phyloP scores from a whole-genome alignment of 2,329 filamentous ascomycete species.

The Fusarium burgessii region DNA sequence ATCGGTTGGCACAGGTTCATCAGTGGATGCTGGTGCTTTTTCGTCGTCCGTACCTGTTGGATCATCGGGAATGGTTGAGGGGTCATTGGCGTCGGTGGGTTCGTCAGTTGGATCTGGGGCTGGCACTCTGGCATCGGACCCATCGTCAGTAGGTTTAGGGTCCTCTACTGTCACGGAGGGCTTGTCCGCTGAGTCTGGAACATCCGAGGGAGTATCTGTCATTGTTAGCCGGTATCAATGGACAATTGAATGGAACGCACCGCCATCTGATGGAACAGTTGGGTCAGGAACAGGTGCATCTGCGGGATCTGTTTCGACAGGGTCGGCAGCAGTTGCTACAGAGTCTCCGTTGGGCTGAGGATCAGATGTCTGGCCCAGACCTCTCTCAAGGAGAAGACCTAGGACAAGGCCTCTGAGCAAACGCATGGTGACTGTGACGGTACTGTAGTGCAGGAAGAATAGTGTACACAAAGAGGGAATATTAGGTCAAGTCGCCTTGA shows the following conservation, averaged over 20 bases:
- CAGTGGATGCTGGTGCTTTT: not conserved
- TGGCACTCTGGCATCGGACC: not conserved
- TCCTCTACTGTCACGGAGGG: not conserved
- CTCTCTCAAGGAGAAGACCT: not conserved
- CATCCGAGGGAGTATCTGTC: not conserved
- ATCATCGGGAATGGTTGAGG: not conserved
- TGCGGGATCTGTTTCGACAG: not conserved
- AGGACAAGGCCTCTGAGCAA: conserved; percentile 7
- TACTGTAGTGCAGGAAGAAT: not conserved
- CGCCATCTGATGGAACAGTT: not conserved
- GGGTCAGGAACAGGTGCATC: not conserved
- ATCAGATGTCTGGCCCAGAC: not conserved
- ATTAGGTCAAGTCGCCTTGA: not conserved
- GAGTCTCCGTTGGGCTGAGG: not conserved
- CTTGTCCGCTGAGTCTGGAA: not conserved
- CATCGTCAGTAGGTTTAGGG: not conserved
- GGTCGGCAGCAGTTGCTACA: conserved; percentile 7
- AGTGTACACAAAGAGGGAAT: too few species aligned
- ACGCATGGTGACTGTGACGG: not conserved
- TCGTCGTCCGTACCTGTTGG: not conserved
- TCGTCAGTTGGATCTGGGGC: not conserved
- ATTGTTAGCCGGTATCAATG: not conserved
- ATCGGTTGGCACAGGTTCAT: not conserved
- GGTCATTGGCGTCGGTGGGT: not conserved
- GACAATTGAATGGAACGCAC: not conserved